Base-by-base conservation (phyloP, 495 filamentous ascomycete genomes). In the Hypoxylon crocopeplum region DNA sequence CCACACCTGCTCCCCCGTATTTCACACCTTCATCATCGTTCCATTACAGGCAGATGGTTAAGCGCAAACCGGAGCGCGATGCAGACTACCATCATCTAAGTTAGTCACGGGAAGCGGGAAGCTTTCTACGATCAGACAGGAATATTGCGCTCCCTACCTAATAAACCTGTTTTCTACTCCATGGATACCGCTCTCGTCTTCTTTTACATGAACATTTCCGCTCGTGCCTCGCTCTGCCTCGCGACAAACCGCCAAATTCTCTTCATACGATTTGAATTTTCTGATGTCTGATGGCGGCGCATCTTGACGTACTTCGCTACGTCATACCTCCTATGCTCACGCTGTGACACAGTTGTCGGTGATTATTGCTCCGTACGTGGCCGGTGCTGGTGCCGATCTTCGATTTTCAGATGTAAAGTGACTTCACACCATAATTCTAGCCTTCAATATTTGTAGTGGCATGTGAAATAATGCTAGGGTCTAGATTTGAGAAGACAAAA, bases 261-360 rank as follows among this genome's bases (percentile, higher is more conserved):
- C n/a, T 16, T 37, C n/a, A 32, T 39, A 40, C 40, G 40, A 48
- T 44, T 44, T 36, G 19, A 48, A 27, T 52, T 55, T 45, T 37
- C 40, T 8, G 17, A 25, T 37, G 42, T 38, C 36, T 45, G 21
- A 47, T 44, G 42, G 56, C 37, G 45, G 51, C 46, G 51, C 47
- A 52, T 53, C 40, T 61, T 66, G 62, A 61, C 62, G 62, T 61
- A 65, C 17, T 45, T 40, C 24, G 10, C 49, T 64, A 64, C 61
- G 61, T 64, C 61, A 64, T 64, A 55, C 32, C 27, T 8, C 15
- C 38, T 34, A 30, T 50, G 25, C 22, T 39, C 39, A 32, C 41
- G 20, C 37, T 50, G 50, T 64, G 55, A 56, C 46, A 48, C 50
- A 64, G 49, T 19, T 22, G 40, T 45, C 39, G 48, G 36, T 64